Evolutionary conservation across 139 green algal species (phyloP).

Genomic region (Chlorella ohadii): DNA sequence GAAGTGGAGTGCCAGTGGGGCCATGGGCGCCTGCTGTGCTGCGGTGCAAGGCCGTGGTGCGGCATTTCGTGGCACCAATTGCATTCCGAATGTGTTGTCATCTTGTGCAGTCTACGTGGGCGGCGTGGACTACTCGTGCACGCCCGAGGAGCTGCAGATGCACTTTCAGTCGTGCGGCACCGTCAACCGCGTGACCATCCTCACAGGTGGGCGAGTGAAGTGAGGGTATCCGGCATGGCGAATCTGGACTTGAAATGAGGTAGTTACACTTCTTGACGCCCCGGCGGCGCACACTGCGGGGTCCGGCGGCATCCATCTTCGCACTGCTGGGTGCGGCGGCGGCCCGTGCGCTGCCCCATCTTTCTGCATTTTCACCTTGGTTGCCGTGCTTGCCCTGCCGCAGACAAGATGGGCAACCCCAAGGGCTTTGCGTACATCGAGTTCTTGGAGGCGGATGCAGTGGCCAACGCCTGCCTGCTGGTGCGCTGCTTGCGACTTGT

Average conservation of each 20-base stretch:
- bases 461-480: constrained; percentile 87
- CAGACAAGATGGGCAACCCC: constrained; percentile 90
- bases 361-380: too few relatives aligned
- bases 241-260: too few relatives aligned
- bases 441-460: constrained; percentile 96
- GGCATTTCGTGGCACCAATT: too few relatives aligned
- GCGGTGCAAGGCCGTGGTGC: too few relatives aligned
- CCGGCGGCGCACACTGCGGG: too few relatives aligned
- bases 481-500: constrained; percentile 71
- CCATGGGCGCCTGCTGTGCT: too few relatives aligned
- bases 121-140: constrained; percentile 94
- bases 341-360: too few relatives aligned
- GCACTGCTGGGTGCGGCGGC: too few relatives aligned
- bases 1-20: too few relatives aligned
- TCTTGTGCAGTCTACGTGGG: constrained; percentile 95
- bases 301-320: too few relatives aligned
- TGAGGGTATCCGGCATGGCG: not conserved
- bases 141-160: constrained; percentile 95
- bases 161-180: constrained; percentile 93
- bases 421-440: constrained; percentile 99
- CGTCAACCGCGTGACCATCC: constrained; percentile 98
- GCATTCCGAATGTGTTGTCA: too few relatives aligned
- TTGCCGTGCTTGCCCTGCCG: not conserved
- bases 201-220: constrained; percentile 64
- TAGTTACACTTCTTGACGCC: too few relatives aligned